Base-by-base conservation (phyloP, 2,329 filamentous ascomycete species). In the Exophiala phaeomuriformis region DNA sequence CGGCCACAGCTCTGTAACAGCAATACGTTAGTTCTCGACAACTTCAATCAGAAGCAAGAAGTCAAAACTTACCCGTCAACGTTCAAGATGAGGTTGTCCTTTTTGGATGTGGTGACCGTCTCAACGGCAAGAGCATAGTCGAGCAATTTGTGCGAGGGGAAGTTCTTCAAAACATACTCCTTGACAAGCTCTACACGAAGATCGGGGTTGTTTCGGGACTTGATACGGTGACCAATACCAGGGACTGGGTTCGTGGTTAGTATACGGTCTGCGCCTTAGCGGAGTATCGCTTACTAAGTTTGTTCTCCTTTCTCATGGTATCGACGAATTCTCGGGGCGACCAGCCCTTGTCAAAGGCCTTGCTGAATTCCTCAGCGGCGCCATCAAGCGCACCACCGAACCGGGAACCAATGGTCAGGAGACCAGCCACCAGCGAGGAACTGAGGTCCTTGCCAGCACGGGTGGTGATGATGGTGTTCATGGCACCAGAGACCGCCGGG, bases 391-490 rank as follows among this genome's bases (percentile, higher is more conserved):
- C 93, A 84, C 93, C 93, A 82, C 93, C 93, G 73, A 98, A 98
- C 61, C 93, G 87, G 55, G 91, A 96, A 69, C 93, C 93, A 67
- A 98, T 98, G 66, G 93, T 98, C 70, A 98, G 79, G 51, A 98
- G 87, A 89, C 93, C 93, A 66, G 88, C 88, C 53, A 98, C 93
- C 60, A 98, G 82, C 45, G 93, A 87, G 67, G 85, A 90, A 78
- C 98, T 97, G 64, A 98, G 78, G 71, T 98, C 93, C 82, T 98
- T 98, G 73, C 93, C 93, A 61, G 93, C 93, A 87, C 93, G 88
- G 56, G 93, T 98, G 60, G 93, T 98, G 72, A 98, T 97, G 73
- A 98, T 98, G 72, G 93, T 98, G 85, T 98, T 98, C 93, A 98
- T 98, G 73, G 93, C 93, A 82, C 93, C 93, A 66, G 93, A 98